Conservation (phyloP, 2,329 filamentous ascomycete species). For the Aureobasidium namibiae region DNA sequence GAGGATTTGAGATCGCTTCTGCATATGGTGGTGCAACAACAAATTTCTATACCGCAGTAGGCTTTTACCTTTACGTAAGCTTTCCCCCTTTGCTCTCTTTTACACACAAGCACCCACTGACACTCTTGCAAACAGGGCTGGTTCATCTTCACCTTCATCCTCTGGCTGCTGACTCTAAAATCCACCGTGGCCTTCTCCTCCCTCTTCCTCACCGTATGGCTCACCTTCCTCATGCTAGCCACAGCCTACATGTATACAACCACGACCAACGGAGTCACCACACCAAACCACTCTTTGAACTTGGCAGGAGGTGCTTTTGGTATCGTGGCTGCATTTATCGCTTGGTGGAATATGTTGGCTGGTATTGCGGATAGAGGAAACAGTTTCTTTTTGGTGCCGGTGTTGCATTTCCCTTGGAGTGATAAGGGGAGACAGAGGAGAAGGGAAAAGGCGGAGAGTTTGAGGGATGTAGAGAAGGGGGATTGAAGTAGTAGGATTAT, state of each 20-base stretch:
- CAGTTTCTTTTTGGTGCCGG: constrained; percentile 23
- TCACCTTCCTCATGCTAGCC: constrained; percentile 63
- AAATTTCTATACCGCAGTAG: constrained; percentile 53
- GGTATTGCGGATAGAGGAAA: constrained; percentile 60
- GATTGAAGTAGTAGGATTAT: too few relatives aligned
- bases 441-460: not conserved
- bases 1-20: constrained; percentile 53
- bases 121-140: constrained; percentile 45
- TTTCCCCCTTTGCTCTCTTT: not conserved
- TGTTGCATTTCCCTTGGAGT: constrained; percentile 30
- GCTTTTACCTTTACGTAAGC: constrained; percentile 56
- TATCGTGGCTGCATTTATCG: constrained; percentile 69
- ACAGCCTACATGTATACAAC: constrained; percentile 47
- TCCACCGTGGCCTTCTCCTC: constrained; percentile 72
- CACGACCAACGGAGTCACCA: constrained; percentile 28
- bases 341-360: constrained; percentile 68
- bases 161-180: constrained; percentile 65
- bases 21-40: constrained; percentile 32
- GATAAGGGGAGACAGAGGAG: constrained; percentile 8
- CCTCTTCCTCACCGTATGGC: constrained; percentile 68
- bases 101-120: not conserved
- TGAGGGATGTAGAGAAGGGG: not conserved
- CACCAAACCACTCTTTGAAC: constrained; percentile 28
- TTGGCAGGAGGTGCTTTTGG: constrained; percentile 73
- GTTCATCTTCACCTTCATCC: constrained; percentile 76